Evolutionary conservation across 2,329 filamentous ascomycete species (phyloP).

Genomic region (Curvularia sp.): DNA sequence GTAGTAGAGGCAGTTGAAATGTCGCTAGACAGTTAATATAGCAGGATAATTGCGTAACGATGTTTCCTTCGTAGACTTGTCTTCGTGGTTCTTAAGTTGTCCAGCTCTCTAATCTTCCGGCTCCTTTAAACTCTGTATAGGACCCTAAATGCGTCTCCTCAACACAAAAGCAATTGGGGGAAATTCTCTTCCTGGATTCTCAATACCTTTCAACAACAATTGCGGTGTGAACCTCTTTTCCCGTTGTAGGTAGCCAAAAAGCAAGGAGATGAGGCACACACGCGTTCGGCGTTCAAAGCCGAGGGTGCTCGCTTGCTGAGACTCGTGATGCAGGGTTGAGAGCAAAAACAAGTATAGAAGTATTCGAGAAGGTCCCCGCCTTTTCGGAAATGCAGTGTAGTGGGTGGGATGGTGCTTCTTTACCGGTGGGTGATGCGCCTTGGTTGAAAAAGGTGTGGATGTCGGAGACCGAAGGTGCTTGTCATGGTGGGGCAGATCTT

Average conservation of each 20-base stretch:
- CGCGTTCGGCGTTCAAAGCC: neutral
- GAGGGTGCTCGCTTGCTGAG: neutral
- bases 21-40: neutral
- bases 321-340: neutral
- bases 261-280: neutral
- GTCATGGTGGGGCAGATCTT: slow-evolving; percentile 1
- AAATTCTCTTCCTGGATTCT: neutral
- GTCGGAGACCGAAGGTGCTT: slow-evolving; percentile 6
- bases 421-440: neutral
- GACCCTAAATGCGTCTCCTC: neutral
- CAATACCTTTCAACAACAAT: neutral
- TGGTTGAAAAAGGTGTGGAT: neutral
- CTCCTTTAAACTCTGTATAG: neutral
- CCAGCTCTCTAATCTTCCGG: neutral
- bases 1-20: neutral
- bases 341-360: neutral
- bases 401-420: neutral
- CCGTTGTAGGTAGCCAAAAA: neutral
- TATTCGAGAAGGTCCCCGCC: neutral
- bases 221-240: neutral
- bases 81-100: neutral
- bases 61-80: neutral
- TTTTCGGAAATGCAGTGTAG: neutral
- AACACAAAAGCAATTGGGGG: neutral
- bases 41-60: neutral